Conservation (phyloP, 2,329 filamentous ascomycete species). For the Apiospora saccharicola region DNA sequence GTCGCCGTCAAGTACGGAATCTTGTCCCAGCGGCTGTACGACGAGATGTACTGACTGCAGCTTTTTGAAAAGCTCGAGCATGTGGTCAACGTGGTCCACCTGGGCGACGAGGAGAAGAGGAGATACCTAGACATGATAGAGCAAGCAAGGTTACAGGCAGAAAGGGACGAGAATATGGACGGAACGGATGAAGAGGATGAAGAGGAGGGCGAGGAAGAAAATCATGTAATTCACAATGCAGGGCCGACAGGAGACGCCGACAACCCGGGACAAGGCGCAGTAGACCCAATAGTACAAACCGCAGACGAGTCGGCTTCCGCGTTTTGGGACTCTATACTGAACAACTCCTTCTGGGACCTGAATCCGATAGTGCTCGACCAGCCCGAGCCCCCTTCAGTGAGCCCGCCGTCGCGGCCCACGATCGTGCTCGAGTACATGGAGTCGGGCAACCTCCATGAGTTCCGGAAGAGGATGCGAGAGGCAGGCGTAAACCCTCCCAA, state of each 20-base stretch:
- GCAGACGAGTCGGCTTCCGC: not conserved
- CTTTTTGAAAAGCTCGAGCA: not conserved
- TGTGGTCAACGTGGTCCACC: not conserved
- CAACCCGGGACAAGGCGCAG: not conserved
- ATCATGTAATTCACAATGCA: too few relatives aligned
- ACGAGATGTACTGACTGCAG: not conserved
- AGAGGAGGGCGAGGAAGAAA: not conserved
- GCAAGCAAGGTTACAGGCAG: too few relatives aligned
- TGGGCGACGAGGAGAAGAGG: not conserved
- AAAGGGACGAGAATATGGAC: too few relatives aligned
- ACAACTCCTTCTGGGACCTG: not conserved
- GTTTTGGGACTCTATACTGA: not conserved
- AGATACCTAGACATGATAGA: too few relatives aligned
- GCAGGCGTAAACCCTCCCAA: not conserved
- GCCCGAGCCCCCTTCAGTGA: not conserved
- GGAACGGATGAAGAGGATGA: not conserved
- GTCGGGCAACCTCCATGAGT: slow-evolving; percentile 8
- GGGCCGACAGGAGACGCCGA: not conserved
- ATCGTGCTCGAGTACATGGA: slow-evolving; percentile 22
- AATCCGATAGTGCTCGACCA: not conserved
- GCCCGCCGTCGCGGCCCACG: not conserved
- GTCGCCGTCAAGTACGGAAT: slow-evolving; percentile 1
- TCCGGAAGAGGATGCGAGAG: slow-evolving; percentile 12
- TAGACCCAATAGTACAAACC: not conserved
- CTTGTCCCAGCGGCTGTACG: not conserved